Evolutionary conservation across 352 stramenopile genomes (phyloP).

Genomic region (Phytophthora fragariaefolia): DNA sequence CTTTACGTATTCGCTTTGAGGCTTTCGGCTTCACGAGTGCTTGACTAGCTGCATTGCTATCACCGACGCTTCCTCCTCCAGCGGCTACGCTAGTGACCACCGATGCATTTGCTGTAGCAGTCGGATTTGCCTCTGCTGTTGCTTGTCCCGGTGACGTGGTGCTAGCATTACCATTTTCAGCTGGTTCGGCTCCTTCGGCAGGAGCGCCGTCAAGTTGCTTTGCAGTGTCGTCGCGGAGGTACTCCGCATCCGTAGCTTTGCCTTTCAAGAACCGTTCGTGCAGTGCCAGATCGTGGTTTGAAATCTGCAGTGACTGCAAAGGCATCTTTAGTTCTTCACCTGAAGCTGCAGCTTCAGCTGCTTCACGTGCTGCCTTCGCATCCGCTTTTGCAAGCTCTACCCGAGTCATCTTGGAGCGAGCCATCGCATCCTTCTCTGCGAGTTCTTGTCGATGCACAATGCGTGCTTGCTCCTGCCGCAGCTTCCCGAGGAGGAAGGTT

Average conservation of each 20-base stretch:
- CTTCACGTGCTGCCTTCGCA: constrained; percentile 28
- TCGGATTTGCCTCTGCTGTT: constrained; percentile 22
- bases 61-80: constrained; percentile 1
- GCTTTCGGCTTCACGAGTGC: constrained; percentile 7
- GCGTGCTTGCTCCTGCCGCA: constrained; percentile 56
- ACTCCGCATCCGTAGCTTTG: constrained; percentile 65
- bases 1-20: constrained; percentile 4
- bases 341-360: constrained; percentile 14
- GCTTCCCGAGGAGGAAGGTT: constrained; percentile 61
- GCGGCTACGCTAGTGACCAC: neutral
- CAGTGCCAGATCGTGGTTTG: constrained; percentile 73
- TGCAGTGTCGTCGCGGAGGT: constrained; percentile 50
- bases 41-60: neutral
- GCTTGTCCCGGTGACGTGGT: constrained; percentile 24
- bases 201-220: neutral
- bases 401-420: constrained; percentile 42
- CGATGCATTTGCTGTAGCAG: neutral
- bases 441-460: constrained; percentile 58
- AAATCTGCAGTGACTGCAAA: constrained; percentile 65
- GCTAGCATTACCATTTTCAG: constrained; percentile 2
- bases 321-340: constrained; percentile 51
- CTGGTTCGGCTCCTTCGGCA: neutral
- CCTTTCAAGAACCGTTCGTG: constrained; percentile 76
- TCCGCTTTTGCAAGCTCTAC: constrained; percentile 33
- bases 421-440: constrained; percentile 48